Evolutionary conservation across 108 stramenopile genomes (phyloP), one percentile per base, ranked within the genome.

Genomic region (Cylindrotheca closterium): DNA sequence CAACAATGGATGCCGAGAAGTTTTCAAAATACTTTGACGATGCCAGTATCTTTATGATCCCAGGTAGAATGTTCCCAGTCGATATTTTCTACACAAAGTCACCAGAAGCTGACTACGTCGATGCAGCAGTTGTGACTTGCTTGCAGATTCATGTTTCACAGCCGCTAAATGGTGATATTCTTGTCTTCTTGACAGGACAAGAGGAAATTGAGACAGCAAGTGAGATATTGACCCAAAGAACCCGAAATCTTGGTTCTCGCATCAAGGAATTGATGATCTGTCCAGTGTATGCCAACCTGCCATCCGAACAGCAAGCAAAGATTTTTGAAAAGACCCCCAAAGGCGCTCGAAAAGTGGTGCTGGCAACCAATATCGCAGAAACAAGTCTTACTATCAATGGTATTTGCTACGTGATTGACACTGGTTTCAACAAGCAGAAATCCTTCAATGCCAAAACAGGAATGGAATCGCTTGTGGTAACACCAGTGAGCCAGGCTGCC

Each of bases 61-160:
- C 98, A 0, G 96, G 85, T 15, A 46, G 80, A 23, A 87, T 86
- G 84, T 89, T 86, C 56, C 71, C 80, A 19, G 87, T 95, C n/a
- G 93, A 95, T 62, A 92, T 98, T 53, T 86, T 95, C 60, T 98
- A 98, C 82, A 99, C 99, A 3, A 98, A 98, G 72, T 88, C 96
- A 4, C 99, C 99, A 21, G 99, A 99, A 76, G 98, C 99, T 5
- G 98, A 99, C 67, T 99, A 99, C 60, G 93, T 99, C 24, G 99
- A 98, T 71, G 99, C 99, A 2, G 88, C 95, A n/a, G 96, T 99
- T 46, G 97, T 99, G 7, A 97, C 97, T 3, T 89, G 96, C 0
- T 65, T 99, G 33, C 99, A 99, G 73, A 96, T 97, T 55, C 99
- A 99, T 67, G 89, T 99, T 42, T 89, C 95, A 25, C 98, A 99